Evolutionary conservation across 2,329 filamentous ascomycete genomes (phyloP).

Genomic region (Aspergillus sp.): DNA sequence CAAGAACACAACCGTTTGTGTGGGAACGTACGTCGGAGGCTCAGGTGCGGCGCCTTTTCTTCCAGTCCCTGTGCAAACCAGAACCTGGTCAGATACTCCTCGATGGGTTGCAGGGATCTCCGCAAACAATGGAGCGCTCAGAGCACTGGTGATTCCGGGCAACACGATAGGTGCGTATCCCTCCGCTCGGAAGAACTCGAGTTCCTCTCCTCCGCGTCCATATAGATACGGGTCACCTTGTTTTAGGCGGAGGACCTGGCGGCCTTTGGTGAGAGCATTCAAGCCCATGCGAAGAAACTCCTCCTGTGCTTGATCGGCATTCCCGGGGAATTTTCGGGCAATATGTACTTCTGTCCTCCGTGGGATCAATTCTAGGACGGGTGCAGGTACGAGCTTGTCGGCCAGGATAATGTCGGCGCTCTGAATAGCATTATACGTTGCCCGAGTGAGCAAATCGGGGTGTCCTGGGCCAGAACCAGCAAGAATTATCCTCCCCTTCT

Average conservation of each 20-base stretch:
- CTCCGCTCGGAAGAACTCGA: constrained; percentile 75
- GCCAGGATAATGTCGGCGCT: constrained; percentile 55
- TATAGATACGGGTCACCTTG: constrained; percentile 98
- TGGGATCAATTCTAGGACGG: constrained; percentile 86
- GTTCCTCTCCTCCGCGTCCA: constrained; percentile 91
- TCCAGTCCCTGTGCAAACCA: constrained; percentile 96
- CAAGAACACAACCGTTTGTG: constrained; percentile 85
- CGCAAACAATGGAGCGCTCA: constrained; percentile 87
- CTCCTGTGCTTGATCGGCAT: constrained; percentile 89
- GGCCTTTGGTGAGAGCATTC: constrained; percentile 68
- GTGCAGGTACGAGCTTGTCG: constrained; percentile 67
- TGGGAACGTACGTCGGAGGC: constrained; percentile 77
- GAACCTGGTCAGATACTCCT: constrained; percentile 85
- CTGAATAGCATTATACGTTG: constrained; percentile 53
- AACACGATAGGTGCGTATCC: constrained; percentile 75
- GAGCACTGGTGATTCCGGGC: constrained; percentile 86
- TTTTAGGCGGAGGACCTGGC: constrained; percentile 86
- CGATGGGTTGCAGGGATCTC: constrained; percentile 87
- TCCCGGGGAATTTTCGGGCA: constrained; percentile 95
- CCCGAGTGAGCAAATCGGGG: constrained; percentile 83
- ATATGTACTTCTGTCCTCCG: constrained; percentile 88
- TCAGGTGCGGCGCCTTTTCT: constrained; percentile 81
- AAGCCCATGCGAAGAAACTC: constrained; percentile 83
- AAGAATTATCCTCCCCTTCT: constrained; percentile 75
- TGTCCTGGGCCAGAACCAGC: constrained; percentile 93